These are phyloP conservation scores for Paramecium tetraurelia DNA, from an alignment of 73 alveolate genomes.

Conservation along the genomic window DNA sequence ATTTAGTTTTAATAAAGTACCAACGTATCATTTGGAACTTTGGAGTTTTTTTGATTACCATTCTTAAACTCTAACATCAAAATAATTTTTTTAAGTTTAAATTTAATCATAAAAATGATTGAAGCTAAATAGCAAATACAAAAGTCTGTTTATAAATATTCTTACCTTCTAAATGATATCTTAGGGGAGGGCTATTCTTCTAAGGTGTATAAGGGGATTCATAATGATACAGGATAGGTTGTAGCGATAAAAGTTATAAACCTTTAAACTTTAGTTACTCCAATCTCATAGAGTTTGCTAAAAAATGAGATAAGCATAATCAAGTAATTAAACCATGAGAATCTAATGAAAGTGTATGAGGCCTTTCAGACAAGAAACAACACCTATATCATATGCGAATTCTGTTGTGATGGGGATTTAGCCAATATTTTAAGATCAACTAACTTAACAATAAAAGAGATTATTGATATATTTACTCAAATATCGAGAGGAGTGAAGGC, in stretches of 20 bases:
- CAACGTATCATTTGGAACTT: background rate
- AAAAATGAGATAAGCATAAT: background rate
- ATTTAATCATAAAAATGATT: background rate
- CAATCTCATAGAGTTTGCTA: background rate
- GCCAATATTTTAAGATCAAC: background rate
- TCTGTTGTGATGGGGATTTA: constrained; percentile 16
- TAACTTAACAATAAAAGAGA: background rate
- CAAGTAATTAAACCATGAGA: background rate
- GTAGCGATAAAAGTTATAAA: constrained; percentile 37
- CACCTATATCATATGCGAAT: constrained; percentile 12
- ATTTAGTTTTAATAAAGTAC: background rate
- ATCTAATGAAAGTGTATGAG: background rate
- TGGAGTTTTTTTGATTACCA: background rate
- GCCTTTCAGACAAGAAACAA: background rate
- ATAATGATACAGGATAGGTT: background rate
- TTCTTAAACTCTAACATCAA: background rate
- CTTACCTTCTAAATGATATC: background rate
- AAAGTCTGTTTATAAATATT: constrained; percentile 8
- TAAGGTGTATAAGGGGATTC: constrained; percentile 4
- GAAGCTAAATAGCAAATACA: background rate
- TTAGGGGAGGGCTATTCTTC: constrained; percentile 29
- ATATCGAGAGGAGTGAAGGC: constrained; percentile 22
- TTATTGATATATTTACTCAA: background rate
- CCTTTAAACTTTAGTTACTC: background rate
- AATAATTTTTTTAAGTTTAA: background rate